phyloP scores from a whole-genome alignment of 768 basidiomycete species.

The Galerina sulciceps region DNA sequence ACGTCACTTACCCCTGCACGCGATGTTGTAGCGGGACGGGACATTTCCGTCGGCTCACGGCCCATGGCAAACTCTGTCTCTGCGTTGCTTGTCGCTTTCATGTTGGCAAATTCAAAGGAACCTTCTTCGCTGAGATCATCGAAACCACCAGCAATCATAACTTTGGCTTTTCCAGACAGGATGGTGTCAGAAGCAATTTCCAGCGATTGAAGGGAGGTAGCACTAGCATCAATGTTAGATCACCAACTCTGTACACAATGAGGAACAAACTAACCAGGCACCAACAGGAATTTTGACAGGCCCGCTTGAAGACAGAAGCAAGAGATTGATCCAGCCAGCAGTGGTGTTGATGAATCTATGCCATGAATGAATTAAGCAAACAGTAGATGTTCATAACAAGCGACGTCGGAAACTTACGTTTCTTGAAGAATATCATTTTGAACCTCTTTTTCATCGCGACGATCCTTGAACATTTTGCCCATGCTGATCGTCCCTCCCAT shows the following conservation, averaged over 20 bases:
- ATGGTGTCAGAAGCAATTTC: slow-evolving; percentile 99
- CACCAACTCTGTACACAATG: neutral
- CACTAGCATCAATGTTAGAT: slow-evolving; percentile 47
- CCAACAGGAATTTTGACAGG: slow-evolving; percentile 99
- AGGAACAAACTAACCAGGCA: slow-evolving; percentile 72
- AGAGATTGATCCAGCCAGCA: slow-evolving; percentile 96
- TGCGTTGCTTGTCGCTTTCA: slow-evolving; percentile 98
- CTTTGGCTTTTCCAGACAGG: slow-evolving; percentile 93
- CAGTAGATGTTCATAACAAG: neutral
- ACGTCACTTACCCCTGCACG: slow-evolving; percentile 66
- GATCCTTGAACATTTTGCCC: slow-evolving; percentile 98
- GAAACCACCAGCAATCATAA: slow-evolving; percentile 99
- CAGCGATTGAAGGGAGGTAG: slow-evolving; percentile 95
- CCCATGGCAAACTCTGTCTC: slow-evolving; percentile 99
- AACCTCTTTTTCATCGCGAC: slow-evolving; percentile 96
- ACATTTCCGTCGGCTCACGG: slow-evolving; percentile 98
- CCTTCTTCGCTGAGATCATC: slow-evolving; percentile 99
- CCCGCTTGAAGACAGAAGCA: slow-evolving; percentile 94
- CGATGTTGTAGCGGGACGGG: slow-evolving; percentile 94
- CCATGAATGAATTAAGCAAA: slow-evolving; percentile 6
- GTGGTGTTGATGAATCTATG: slow-evolving; percentile 97
- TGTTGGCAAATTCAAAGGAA: slow-evolving; percentile 98
- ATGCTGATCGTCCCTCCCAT: slow-evolving; percentile 96
- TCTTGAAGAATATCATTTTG: slow-evolving; percentile 99
- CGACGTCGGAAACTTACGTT: slow-evolving; percentile 62